Evolutionary conservation across 1,139 yeast species (phyloP).

Genomic region (Kurtzmaniella quercitrusa): DNA sequence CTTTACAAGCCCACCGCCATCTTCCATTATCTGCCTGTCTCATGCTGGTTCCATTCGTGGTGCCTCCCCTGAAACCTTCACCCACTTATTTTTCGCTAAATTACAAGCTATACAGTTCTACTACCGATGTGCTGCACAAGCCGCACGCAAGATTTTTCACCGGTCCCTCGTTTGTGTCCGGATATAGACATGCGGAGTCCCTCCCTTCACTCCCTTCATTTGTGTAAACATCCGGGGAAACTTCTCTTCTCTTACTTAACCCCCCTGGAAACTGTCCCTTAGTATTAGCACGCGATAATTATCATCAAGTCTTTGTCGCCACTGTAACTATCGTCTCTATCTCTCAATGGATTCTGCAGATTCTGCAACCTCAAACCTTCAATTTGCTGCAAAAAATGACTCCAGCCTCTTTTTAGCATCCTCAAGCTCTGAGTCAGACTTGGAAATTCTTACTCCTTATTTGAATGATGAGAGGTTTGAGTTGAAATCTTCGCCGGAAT

Average conservation of each 20-base stretch:
- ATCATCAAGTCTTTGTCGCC: background rate
- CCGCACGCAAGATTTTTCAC: background rate
- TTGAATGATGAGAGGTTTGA: background rate
- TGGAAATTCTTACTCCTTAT: background rate
- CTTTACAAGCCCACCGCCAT: too few species aligned
- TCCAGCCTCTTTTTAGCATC: background rate
- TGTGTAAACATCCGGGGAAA: background rate
- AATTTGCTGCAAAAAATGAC: background rate
- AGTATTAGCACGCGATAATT: background rate
- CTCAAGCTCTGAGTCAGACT: background rate
- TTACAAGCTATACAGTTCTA: background rate
- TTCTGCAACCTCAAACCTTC: background rate
- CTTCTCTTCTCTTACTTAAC: background rate
- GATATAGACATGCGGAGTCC: background rate
- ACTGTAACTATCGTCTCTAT: background rate
- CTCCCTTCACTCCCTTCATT: background rate
- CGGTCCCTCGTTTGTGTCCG: background rate
- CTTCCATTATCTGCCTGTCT: background rate
- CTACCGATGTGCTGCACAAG: background rate
- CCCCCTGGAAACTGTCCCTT: background rate
- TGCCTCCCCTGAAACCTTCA: background rate
- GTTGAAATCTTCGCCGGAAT: background rate
- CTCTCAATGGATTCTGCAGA: background rate
- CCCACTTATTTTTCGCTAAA: background rate
- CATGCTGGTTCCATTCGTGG: background rate